Percentiles rank a stretch among this genome's conserved stretches.
Conservation (phyloP, 345 rosid genomes). For the Eucalyptus virginea region DNA sequence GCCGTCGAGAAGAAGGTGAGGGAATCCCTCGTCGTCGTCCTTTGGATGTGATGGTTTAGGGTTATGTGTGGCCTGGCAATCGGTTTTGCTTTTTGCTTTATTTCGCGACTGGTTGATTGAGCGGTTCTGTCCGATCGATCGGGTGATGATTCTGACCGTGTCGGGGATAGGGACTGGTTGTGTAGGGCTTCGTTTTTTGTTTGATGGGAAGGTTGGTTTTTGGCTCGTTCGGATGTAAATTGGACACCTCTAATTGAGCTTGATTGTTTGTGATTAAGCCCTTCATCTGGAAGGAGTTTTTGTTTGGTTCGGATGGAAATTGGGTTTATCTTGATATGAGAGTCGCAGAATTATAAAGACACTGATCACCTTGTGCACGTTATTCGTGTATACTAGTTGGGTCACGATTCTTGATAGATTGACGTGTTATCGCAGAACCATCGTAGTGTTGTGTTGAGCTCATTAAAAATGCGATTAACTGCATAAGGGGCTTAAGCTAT, state of each 20-base stretch:
- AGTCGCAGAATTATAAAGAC: background rate
- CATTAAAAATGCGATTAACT: background rate
- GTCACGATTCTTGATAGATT: background rate
- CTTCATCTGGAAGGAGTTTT: background rate
- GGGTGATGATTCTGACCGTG: background rate
- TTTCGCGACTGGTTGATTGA: background rate
- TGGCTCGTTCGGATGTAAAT: background rate
- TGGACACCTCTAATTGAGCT: background rate
- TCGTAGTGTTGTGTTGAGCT: background rate
- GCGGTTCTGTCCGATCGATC: background rate
- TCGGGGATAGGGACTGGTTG: background rate
- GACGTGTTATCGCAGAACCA: background rate
- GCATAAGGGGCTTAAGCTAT: background rate
- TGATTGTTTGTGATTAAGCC: background rate
- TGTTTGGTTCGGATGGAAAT: background rate
- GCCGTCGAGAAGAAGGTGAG: conserved; percentile 56
- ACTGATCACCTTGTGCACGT: background rate
- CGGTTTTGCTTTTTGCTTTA: background rate
- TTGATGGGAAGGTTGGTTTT: background rate
- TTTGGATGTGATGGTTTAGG: background rate
- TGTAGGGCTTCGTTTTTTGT: background rate
- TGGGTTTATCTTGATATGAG: background rate
- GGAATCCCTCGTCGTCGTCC: background rate
- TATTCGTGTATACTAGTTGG: background rate
- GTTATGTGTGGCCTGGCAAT: background rate